These are phyloP conservation scores for Arthrobotrys sphaeroides DNA, from an alignment of 2,329 filamentous ascomycete genomes.

Conservation along the genomic window DNA sequence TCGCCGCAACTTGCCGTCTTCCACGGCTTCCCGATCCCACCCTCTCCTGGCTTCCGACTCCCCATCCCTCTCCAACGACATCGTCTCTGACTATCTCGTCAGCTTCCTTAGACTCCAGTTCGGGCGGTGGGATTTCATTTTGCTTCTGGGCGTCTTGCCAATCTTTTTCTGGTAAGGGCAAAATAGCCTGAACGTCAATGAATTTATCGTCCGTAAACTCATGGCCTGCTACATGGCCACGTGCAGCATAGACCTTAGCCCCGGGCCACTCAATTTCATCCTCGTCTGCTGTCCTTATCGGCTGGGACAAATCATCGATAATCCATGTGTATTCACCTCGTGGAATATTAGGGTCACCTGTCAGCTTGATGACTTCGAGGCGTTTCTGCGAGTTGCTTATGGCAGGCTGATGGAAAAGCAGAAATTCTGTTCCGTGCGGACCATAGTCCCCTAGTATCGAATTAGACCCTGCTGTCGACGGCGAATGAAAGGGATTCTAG, in stretches of 20 bases:
- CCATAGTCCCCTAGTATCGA: conserved; percentile 73
- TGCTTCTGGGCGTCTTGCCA: conserved; percentile 10
- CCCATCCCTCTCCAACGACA: conserved; percentile 31
- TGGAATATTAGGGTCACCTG: conserved; percentile 88
- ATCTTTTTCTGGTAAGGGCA: conserved; percentile 33
- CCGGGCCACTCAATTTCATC: conserved; percentile 46
- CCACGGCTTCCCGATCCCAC: not conserved
- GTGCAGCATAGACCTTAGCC: conserved; percentile 32
- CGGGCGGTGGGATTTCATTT: not conserved
- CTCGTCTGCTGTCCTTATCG: conserved; percentile 22
- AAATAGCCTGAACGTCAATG: conserved; percentile 26
- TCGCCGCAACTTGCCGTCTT: not conserved
- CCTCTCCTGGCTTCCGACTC: conserved; percentile 28
- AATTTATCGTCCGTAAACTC: conserved; percentile 26
- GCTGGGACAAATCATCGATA: conserved; percentile 72
- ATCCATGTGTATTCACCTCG: conserved; percentile 85
- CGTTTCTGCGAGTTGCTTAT: conserved; percentile 65
- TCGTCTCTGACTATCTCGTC: conserved; percentile 3
- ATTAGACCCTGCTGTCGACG: too few species aligned
- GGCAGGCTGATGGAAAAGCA: conserved; percentile 81
- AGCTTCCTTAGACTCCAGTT: not conserved
- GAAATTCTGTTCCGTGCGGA: conserved; percentile 86
- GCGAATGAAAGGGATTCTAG: not conserved
- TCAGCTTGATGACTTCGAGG: conserved; percentile 87
- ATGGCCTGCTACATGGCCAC: conserved; percentile 13